These are phyloP conservation scores for Phytopythium aichiense DNA, from an alignment of 352 stramenopile genomes.

Conservation along the genomic window DNA sequence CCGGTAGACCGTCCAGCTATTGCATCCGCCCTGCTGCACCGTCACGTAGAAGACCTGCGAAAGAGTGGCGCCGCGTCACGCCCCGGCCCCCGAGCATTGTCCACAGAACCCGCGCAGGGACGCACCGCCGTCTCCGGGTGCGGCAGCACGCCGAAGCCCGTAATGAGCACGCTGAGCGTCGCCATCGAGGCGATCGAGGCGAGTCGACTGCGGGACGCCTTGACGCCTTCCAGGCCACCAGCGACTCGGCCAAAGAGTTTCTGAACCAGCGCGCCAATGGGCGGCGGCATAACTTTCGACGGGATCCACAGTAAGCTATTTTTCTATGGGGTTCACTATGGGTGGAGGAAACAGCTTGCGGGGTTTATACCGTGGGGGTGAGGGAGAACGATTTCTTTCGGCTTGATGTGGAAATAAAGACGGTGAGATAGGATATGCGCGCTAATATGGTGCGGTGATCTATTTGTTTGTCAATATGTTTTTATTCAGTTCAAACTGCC, in stretches of 20 bases:
- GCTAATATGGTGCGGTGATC: too few species aligned
- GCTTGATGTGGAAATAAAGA: too few species aligned
- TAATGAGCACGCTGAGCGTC: constrained; percentile 69
- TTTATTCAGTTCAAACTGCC: background rate
- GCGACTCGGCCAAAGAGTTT: constrained; percentile 8
- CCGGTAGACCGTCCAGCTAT: constrained; percentile 75
- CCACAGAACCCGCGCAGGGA: background rate
- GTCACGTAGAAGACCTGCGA: constrained; percentile 67
- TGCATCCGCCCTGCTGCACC: constrained; percentile 62
- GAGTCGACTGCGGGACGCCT: background rate
- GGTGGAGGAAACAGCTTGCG: background rate
- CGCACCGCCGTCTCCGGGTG: constrained; percentile 48
- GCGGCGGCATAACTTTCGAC: background rate
- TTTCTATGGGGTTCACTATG: background rate
- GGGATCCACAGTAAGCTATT: background rate
- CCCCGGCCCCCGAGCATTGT: background rate
- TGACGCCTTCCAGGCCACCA: background rate
- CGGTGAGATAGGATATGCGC: too few species aligned
- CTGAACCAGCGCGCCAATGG: constrained; percentile 8
- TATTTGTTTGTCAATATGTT: too few species aligned
- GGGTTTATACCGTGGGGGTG: background rate
- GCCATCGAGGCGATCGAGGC: constrained; percentile 34
- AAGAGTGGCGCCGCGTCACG: background rate
- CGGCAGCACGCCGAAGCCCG: constrained; percentile 65
- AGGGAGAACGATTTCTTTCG: background rate